Base-by-base conservation (phyloP, 2,329 filamentous ascomycete genomes). In the Colletotrichum karsti region DNA sequence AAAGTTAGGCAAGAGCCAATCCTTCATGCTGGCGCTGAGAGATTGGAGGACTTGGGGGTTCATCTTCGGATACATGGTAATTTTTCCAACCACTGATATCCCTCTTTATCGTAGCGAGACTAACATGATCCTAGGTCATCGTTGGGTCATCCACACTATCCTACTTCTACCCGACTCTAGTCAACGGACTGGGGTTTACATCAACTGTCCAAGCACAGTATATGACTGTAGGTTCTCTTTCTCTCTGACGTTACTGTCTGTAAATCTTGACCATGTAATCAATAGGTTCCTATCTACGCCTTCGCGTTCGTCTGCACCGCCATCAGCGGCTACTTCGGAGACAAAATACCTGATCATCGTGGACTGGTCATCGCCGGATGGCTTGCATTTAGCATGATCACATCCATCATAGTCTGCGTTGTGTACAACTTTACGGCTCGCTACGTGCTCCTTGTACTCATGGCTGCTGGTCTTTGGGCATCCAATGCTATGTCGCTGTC, bases 381-480 rank as follows among this genome's bases (percentile, higher is more conserved):
- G 80, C 89, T 69, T 71, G 74, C 1, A 70, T n/a, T 83, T 10
- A 75, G 80, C 9, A 77, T 81, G 70, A 18, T 79, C 3, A 80
- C 78, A 66, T 72, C 80, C 28, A 75, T 84, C 28, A 73, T 81
- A 28, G 80, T 79, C 18, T 84, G 82, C 66, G 84, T 85, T 5
- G 78, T 87, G 9, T 87, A 86, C 72, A 76, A 84, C 72, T 85
- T 83, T 75, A 86, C 77, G 1, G 85, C 84, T 1, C 79, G 85
- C 2, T 88, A 88, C 68, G 83, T 79, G 0, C 78, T 88, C 1
- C 79, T 88, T 0, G 83, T 88, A 3, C 77, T 88, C 60, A 87
- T 88, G 85, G 85, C 85, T 1, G 82, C 85, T 0, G 86, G 83
- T 0, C 77, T 88, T 0, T 88, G 85, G 86, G 78, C 85, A 0